Base-by-base conservation (phyloP, 2,329 filamentous ascomycete species). In the Cladophialophora chaetospira region DNA sequence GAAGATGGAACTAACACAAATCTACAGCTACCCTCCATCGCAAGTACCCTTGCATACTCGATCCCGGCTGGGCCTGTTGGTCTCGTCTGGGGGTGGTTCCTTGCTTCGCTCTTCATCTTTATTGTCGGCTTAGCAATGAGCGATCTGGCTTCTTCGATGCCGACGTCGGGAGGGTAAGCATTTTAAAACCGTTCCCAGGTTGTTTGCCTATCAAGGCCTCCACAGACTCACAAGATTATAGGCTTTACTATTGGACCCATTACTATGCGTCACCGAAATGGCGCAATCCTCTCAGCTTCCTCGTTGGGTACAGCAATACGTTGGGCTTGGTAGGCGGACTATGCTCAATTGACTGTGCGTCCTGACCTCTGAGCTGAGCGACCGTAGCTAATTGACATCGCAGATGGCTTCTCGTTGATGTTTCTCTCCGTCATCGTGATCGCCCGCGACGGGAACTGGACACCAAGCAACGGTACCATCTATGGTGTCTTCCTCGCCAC, bases 81-180 rank as follows among this genome's bases (percentile, higher is more conserved):
- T 3, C 82, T 85, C 77, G 81, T 85, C 52, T 85, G 83, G 82
- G 75, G 76, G 23, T 85, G 82, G 82, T 80, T 85, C 58, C 68
- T 79, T n/a, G 82, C 82, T 9, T 80, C 78, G 53, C 73, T 71
- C 21, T 80, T 82, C 62, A 84, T 85, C 58, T 82, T 85, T 60
- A 68, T 83, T 28, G 82, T 86, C 49, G 81, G 82, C 2, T 71
- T 85, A 40, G 81, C 83, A 19, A 83, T 86, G 78, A 78, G 78
- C 60, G 69, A 75, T 58, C 50, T 72, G 10, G 69, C 67, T 6
- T 78, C 75, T 25, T 76, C 78, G 2, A 83, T 85, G 79, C 82
- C 82, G 2, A 85, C 82, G 3, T 77, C 75, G 29, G 82, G 83
- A 8, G 82, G 57, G 44, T 42, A 55, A 10, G 33, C 5, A 15